Evolutionary conservation across 345 rosid species (phyloP), one percentile per base, ranked within the genome.

Genomic region (Populus deltoides): DNA sequence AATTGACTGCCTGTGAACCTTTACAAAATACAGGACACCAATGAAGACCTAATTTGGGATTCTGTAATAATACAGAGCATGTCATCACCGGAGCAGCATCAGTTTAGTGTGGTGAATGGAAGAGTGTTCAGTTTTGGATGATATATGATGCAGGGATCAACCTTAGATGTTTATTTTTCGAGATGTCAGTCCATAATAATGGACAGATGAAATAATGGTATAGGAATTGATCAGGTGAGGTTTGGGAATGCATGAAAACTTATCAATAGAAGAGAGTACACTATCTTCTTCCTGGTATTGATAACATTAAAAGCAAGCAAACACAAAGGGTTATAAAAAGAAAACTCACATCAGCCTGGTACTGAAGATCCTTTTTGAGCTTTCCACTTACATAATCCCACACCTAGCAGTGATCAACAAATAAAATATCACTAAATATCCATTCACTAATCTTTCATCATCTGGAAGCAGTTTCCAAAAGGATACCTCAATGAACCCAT

Each of bases 331-430:
- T 77, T 45, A 75, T 31, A 13, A 59, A 24, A 43, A 55, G 49
- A 65, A 24, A 13, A 83, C 94, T 88, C 76, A 92, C 99, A 73
- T 89, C 99, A 81, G 98, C 98, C 85, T 97, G 99, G 84, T 97
- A 97, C 61, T 91, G 98, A 77, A 97, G 92, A 86, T 97, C 99
- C 84, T 94, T 94, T 90, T 97, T 92, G 83, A 97, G 92, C 89
- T 97, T 97, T 75, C 99, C 99, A 75, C 93, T 97, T 66, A 94
- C 78, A 80, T 97, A 91, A 87, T 97, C 99, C 99, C 99, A 97
- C 65, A 97, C 98, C 98, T 94, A 75, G 67, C 51, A 66, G 9
- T 68, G 72, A 79, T 45, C 74, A 80, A 47, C 79, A 74, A 66
- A 45, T 76, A 39, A 71, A 81, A 10, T 0, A 75, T 79, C 18